These are phyloP conservation scores for Penicillium sp. DNA, from an alignment of 2,329 filamentous ascomycete species.

Conservation along the genomic window DNA sequence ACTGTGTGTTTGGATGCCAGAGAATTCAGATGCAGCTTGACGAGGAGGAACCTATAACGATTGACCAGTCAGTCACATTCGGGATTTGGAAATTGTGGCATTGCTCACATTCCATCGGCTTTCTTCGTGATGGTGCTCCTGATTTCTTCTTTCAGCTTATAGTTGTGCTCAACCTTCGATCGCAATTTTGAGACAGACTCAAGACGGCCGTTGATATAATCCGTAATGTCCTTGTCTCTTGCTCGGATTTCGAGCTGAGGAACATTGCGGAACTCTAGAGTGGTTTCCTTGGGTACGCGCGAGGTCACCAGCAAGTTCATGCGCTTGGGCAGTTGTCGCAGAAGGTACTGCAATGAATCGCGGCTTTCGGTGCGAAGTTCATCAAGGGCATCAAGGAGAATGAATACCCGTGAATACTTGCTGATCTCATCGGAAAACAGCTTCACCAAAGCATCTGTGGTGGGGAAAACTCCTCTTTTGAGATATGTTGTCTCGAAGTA, in stretches of 20 bases:
- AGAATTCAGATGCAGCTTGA: constrained; percentile 1
- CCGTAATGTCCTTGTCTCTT: not conserved
- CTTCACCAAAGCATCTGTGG: not conserved
- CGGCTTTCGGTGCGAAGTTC: constrained; percentile 1
- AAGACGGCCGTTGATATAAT: constrained; percentile 1
- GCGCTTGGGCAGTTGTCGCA: not conserved
- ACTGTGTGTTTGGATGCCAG: not conserved
- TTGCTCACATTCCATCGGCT: constrained; percentile 1
- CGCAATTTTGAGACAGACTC: not conserved
- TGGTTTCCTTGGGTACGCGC: not conserved
- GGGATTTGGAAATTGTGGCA: too few relatives aligned
- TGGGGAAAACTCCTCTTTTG: not conserved
- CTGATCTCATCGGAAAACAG: not conserved
- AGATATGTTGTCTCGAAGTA: not conserved
- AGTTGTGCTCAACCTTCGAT: not conserved
- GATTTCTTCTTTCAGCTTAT: not conserved
- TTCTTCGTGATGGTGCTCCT: not conserved
- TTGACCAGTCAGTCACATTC: not conserved
- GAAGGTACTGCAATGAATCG: not conserved
- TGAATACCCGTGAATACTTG: constrained; percentile 1
- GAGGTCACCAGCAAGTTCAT: not conserved
- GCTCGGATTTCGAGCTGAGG: constrained; percentile 4
- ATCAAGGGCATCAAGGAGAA: constrained; percentile 1
- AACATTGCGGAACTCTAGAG: not conserved
- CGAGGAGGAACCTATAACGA: not conserved